Evolutionary conservation across 352 stramenopile species (phyloP), one percentile per base, ranked within the genome.

Genomic region (Phytophthora parvispora): DNA sequence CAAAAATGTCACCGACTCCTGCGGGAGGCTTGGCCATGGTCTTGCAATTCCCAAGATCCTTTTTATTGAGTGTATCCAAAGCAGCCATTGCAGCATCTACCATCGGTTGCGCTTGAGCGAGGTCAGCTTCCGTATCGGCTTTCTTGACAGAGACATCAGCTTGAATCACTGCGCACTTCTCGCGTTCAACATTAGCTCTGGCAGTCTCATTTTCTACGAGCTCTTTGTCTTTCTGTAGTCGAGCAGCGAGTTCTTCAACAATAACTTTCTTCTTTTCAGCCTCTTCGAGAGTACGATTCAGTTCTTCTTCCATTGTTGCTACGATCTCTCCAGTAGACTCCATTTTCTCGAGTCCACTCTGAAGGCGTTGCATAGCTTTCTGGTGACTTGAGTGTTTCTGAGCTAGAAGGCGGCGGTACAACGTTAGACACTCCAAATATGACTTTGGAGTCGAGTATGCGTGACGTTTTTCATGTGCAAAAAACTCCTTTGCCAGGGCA

Each of bases 391-490:
- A 54, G 18, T 95, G 83, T 53, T 97, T 92, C 36, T 87, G 85
- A 2, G 76, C 28, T 3, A 98, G 75, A 1, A 98, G 66, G 15
- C 78, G 70, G 10, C 84, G 84, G 63, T 96, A 98, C 16, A 98
- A 74, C 12, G 90, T 81, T 8, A 99, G 80, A 52, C 96, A 96
- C 71, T 98, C 93, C 2, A 99, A 73, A 60, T 97, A 99, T 25
- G 90, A 97, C 60, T 98, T 98, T 3, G 95, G 94, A 8, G 95
- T 99, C 0, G 92, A 97, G 72, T 99, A 98, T 29, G 98, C 92
- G 43, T 80, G 73, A 2, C 95, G 85, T 22, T 89, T 83, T 72
- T 99, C 97, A 40, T 80, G 65, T 13, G 55, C 28, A 28, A 80
- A 86, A 59, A 98, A 99, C 18, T 94, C 81, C 7, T 72, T 65